These are phyloP conservation scores for Vigna radiata DNA, from an alignment of 306 rosid genomes.

Conservation along the genomic window DNA sequence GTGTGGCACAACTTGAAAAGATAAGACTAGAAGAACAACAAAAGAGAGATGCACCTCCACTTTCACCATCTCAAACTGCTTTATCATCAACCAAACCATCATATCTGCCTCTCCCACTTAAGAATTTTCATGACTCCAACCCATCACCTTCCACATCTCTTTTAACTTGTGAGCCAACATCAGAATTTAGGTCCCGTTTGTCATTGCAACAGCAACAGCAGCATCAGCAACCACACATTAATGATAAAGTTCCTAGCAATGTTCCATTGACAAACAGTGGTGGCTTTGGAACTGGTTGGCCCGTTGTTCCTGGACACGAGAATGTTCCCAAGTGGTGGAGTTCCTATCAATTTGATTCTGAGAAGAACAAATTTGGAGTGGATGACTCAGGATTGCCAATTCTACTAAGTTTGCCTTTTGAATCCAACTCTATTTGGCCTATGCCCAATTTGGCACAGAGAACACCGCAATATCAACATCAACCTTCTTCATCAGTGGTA, in stretches of 20 bases:
- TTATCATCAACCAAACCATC: conserved; percentile 53
- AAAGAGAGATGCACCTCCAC: conserved; percentile 48
- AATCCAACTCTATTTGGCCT: conserved; percentile 54
- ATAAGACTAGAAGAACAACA: conserved; percentile 75
- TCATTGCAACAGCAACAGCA: conserved; percentile 37
- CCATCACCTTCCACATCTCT: conserved; percentile 50
- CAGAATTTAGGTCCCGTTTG: conserved; percentile 48
- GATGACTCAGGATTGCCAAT: conserved; percentile 56
- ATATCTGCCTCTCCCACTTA: conserved; percentile 45
- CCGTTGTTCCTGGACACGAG: conserved; percentile 41
- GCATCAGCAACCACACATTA: neutral
- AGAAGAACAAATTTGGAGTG: conserved; percentile 43
- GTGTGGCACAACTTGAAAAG: conserved; percentile 91
- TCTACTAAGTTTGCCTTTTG: conserved; percentile 54
- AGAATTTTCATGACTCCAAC: conserved; percentile 48
- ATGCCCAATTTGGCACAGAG: conserved; percentile 50
- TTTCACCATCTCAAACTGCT: conserved; percentile 46
- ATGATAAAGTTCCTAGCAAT: conserved; percentile 43
- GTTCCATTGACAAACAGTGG: conserved; percentile 46
- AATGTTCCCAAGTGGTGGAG: conserved; percentile 54
- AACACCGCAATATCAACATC: conserved; percentile 57
- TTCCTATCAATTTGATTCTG: conserved; percentile 52
- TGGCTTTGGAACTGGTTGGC: conserved; percentile 50
- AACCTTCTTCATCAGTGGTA: conserved; percentile 62
- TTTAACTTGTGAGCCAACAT: conserved; percentile 44